Percentiles rank a stretch among this genome's conserved stretches.
Evolutionary conservation across 2,329 filamentous ascomycete species (phyloP).

Genomic region (Dactylonectria estremocensis): DNA sequence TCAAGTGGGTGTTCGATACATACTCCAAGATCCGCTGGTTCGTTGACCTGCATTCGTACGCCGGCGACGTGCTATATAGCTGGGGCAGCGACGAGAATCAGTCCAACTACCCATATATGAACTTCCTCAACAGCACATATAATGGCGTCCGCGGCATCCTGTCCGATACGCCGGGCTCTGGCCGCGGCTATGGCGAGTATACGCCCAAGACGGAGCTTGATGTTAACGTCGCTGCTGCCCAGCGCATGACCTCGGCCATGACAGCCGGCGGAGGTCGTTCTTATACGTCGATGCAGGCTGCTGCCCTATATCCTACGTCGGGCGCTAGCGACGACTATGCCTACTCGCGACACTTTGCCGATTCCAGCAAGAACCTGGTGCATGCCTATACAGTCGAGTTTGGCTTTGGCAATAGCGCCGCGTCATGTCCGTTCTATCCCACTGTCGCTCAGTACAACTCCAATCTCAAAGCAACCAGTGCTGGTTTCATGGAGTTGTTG

Average conservation of each 20-base stretch:
- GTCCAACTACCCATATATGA: conserved; percentile 59
- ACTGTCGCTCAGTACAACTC: conserved; percentile 56
- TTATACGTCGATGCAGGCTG: conserved; percentile 57
- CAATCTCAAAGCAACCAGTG: conserved; percentile 55
- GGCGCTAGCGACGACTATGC: conserved; percentile 62
- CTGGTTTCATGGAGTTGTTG: conserved; percentile 63
- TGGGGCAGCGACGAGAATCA: conserved; percentile 69
- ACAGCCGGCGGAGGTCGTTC: conserved; percentile 45
- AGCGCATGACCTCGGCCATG: conserved; percentile 51
- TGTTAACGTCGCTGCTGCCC: conserved; percentile 50
- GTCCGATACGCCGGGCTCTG: conserved; percentile 51
- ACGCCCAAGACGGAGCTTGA: conserved; percentile 51
- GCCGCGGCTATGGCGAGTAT: conserved; percentile 58
- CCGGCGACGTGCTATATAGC: conserved; percentile 65
- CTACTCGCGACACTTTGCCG: conserved; percentile 32
- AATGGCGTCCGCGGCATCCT: conserved; percentile 63
- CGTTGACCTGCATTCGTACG: conserved; percentile 68
- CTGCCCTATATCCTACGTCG: conserved; percentile 59
- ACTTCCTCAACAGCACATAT: conserved; percentile 65
- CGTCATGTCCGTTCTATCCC: conserved; percentile 59
- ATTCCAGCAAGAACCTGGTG: conserved; percentile 26
- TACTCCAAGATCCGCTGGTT: conserved; percentile 67
- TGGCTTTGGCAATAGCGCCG: conserved; percentile 44
- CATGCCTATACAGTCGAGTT: conserved; percentile 60
- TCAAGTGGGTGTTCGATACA: conserved; percentile 65